Evolutionary conservation across 169 alveolate genomes (phyloP), one percentile per base, ranked within the genome.

Genomic region (Cryptosporidium andersoni): DNA sequence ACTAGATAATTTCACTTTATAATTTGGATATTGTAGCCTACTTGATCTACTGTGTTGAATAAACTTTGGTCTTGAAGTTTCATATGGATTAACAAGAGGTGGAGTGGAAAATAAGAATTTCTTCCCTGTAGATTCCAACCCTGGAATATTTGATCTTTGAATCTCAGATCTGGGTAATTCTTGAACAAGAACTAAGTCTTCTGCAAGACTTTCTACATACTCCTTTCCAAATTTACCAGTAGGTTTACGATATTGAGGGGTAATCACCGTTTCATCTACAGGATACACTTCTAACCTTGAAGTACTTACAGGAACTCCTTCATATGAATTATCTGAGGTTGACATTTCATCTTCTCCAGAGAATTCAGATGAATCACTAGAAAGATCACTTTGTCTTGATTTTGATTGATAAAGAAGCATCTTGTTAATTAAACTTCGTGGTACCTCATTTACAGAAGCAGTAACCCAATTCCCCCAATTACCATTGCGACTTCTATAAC

Each of bases 391-490:
- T 25, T 0, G 25, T 25, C 25, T 25, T 25, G 25, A 25, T 25
- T 25, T 25, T 0, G 25, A 25, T 25, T 25, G 25, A 14, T 40
- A 45, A 7, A 63, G 42, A 11, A 12, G 47, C 66, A 67, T 6
- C 40, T 67, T 53, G 16, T 43, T 36, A 12, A 67, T 56, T 52
- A 67, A 40, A 6, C 55, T 58, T 14, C 56, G 43, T 36, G 82
- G 82, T 5, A 67, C 66, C 43, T 63, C 47, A n/a, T 58, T 11
- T 45, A 36, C 66, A 12, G 66, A 52, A 5, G 55, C 82, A 36
- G 82, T 64, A 51, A 9, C 40, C 82, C 82, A 67, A 4, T 45
- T 25, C 3, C 58, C 25, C 82, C 82, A 67, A 25, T 49, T 39
- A 9, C 82, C 66, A n/a, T 39, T 37, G 16, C 60, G 16, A 3